These are phyloP conservation scores for Blastobotrys apis DNA, from an alignment of 1,139 yeast genomes.

Conservation along the genomic window DNA sequence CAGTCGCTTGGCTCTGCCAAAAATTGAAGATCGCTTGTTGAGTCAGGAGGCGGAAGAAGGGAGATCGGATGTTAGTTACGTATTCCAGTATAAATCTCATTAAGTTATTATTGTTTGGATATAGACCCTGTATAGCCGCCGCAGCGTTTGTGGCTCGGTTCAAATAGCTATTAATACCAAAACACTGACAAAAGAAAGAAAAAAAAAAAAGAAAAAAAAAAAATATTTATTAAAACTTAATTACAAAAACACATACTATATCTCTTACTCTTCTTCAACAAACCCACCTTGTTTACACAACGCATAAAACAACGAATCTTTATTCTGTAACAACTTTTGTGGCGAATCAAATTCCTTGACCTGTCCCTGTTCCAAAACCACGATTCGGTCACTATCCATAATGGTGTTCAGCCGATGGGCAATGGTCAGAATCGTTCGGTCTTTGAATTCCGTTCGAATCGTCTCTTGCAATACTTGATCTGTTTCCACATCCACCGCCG, in stretches of 20 bases:
- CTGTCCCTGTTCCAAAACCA: constrained; percentile 80
- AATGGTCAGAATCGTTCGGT: constrained; percentile 87
- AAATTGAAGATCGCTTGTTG: constrained; percentile 71
- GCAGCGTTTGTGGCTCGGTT: too few species aligned
- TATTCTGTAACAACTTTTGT: constrained; percentile 55
- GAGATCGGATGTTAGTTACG: constrained; percentile 78
- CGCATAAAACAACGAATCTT: constrained; percentile 70
- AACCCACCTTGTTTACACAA: constrained; percentile 62
- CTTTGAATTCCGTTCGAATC: constrained; percentile 76
- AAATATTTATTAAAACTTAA: too few species aligned
- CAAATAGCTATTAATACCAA: too few species aligned
- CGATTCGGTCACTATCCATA: constrained; percentile 82
- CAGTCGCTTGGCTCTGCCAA: constrained; percentile 53
- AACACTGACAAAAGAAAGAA: too few species aligned
- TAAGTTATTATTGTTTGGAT: too few species aligned
- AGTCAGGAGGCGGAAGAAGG: constrained; percentile 65
- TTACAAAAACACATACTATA: too few species aligned
- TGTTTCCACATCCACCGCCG: constrained; percentile 95
- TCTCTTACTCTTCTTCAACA: constrained; percentile 22
- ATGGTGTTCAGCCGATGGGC: constrained; percentile 94
- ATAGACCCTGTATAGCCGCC: too few species aligned
- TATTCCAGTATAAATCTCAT: constrained; percentile 92
- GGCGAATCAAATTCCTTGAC: constrained; percentile 90
- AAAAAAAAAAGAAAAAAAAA: too few species aligned
- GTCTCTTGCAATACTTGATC: constrained; percentile 84